phyloP scores from a whole-genome alignment of 2,329 filamentous ascomycete species.

The Ophiostoma novo-ulmi region DNA sequence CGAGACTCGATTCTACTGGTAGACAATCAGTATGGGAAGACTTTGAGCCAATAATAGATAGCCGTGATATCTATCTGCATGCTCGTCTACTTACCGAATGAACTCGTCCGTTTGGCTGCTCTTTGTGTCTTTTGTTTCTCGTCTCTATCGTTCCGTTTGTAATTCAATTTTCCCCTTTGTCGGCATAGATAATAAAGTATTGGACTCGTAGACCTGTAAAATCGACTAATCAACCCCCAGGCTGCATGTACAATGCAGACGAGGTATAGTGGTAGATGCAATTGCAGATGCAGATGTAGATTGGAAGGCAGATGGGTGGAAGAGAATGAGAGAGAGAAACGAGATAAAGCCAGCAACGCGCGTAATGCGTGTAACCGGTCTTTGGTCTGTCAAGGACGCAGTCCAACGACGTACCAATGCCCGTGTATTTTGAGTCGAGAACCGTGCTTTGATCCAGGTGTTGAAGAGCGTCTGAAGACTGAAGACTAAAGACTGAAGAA shows the following conservation, averaged over 20 bases:
- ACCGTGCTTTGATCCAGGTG: constrained; percentile 3
- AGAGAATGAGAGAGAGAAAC: not conserved
- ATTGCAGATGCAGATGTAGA: not conserved
- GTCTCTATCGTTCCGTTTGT: not conserved
- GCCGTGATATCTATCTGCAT: not conserved
- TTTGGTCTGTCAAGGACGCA: constrained; percentile 21
- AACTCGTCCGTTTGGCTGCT: not conserved
- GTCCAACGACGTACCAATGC: constrained; percentile 19
- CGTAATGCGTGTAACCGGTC: constrained; percentile 23
- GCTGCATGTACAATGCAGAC: too few species aligned
- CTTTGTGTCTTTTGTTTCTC: not conserved
- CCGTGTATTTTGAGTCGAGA: constrained; percentile 21
- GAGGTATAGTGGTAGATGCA: not conserved
- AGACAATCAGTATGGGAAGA: too few species aligned
- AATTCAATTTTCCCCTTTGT: not conserved
- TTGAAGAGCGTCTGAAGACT: not conserved
- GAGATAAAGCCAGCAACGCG: constrained; percentile 18
- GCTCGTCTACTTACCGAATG: not conserved
- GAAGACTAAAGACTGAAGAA: not conserved
- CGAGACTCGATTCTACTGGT: not conserved
- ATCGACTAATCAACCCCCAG: too few species aligned
- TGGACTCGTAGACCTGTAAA: not conserved
- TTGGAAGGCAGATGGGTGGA: not conserved
- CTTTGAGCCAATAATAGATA: too few species aligned
- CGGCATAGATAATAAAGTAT: too few species aligned